Percentiles rank a stretch among this genome's conserved stretches.
These are phyloP conservation scores for Xanthoconium stramineum DNA, from an alignment of 768 basidiomycete genomes.

Conservation along the genomic window DNA sequence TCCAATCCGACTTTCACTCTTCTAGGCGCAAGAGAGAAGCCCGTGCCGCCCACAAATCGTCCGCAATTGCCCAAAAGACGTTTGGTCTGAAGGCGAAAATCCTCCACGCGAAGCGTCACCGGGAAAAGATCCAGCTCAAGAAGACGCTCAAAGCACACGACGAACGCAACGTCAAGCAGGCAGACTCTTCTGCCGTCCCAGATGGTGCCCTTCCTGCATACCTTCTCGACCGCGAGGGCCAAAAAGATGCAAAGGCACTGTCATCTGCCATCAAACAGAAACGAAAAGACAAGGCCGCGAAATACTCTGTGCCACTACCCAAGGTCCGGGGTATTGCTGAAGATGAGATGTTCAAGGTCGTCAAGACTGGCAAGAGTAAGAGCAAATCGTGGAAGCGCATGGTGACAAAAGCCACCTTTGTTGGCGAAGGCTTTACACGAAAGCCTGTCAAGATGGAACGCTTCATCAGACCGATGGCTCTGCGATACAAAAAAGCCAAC, in stretches of 20 bases:
- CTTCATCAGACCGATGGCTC: constrained; percentile 95
- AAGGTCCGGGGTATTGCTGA: constrained; percentile 98
- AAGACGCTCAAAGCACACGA: constrained; percentile 99
- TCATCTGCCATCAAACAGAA: constrained; percentile 97
- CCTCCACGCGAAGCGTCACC: constrained; percentile 94
- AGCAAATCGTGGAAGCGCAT: constrained; percentile 98
- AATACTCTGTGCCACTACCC: constrained; percentile 94
- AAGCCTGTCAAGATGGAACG: constrained; percentile 99
- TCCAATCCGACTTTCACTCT: no score
- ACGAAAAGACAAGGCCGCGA: constrained; percentile 98
- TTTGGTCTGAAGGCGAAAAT: constrained; percentile 98
- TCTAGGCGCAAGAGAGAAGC: constrained; percentile 79
- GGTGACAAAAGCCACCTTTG: constrained; percentile 99
- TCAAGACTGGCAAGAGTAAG: constrained; percentile 96
- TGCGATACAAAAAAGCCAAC: constrained; percentile 97
- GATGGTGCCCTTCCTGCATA: constrained; percentile 95
- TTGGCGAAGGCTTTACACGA: constrained; percentile 95
- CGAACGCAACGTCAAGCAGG: constrained; percentile 95
- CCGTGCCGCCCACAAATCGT: constrained; percentile 71
- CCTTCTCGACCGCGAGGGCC: constrained; percentile 95
- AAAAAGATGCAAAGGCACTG: constrained; percentile 95
- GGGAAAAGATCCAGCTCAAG: constrained; percentile 97
- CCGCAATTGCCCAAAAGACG: constrained; percentile 85
- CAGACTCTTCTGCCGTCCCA: constrained; percentile 76
- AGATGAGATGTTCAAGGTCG: constrained; percentile 99